Percentiles rank a stretch among this genome's conserved stretches.
These are phyloP conservation scores for Cicer pinnatifidum DNA, from an alignment of 306 rosid genomes.

Conservation along the genomic window DNA sequence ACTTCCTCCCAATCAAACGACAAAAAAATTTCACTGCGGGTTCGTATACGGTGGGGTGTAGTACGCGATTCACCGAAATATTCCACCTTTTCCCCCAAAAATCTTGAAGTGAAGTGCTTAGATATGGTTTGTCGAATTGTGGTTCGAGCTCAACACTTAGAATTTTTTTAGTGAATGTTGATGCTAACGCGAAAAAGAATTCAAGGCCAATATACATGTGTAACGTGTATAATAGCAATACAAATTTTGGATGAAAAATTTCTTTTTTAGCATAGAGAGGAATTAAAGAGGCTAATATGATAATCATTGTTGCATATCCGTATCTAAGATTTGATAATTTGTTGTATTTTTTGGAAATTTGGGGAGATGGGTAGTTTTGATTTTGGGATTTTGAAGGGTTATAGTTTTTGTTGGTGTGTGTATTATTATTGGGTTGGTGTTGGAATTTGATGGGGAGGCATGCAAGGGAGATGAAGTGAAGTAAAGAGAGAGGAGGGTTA, in stretches of 20 bases:
- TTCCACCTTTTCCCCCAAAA: constrained; percentile 56
- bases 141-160: constrained; percentile 40
- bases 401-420: background rate
- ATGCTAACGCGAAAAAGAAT: background rate
- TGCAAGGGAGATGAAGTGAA: constrained; percentile 42
- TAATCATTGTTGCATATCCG: background rate
- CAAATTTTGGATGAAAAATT: constrained; percentile 35
- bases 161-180: background rate
- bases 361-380: background rate
- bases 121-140: constrained; percentile 45
- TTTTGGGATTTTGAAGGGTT: background rate
- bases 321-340: background rate
- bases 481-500: constrained; percentile 44
- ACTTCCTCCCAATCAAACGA: constrained; percentile 22
- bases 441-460: constrained; percentile 50
- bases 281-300: constrained; percentile 22
- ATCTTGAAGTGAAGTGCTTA: constrained; percentile 44
- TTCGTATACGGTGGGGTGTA: constrained; percentile 43
- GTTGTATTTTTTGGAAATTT: background rate
- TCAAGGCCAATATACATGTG: constrained; percentile 50
- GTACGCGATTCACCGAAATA: constrained; percentile 37
- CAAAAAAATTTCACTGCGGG: background rate
- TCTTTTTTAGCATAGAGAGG: constrained; percentile 16
- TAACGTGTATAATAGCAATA: constrained; percentile 34
- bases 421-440: background rate